Evolutionary conservation across 2,329 filamentous ascomycete genomes (phyloP).

Genomic region (Claviceps sp.): DNA sequence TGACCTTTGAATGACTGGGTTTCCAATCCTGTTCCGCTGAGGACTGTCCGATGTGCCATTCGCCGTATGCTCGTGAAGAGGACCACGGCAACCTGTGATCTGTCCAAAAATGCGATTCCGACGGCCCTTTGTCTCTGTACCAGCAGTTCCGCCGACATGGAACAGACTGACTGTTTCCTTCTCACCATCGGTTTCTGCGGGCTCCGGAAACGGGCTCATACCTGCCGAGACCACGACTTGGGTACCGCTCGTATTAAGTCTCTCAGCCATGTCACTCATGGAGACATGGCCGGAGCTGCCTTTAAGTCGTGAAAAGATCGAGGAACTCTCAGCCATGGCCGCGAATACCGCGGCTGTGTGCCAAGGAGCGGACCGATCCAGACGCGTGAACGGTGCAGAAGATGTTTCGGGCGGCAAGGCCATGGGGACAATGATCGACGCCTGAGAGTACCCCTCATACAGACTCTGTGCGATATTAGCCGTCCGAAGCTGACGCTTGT

Average conservation of each 20-base stretch:
- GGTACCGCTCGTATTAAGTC: constrained; percentile 62
- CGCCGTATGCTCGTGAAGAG: constrained; percentile 2
- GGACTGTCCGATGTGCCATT: constrained; percentile 4
- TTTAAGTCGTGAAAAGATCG: constrained; percentile 59
- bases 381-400: constrained; percentile 41
- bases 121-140: constrained; percentile 3
- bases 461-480: constrained; percentile 65
- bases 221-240: constrained; percentile 66
- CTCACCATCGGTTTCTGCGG: constrained; percentile 16
- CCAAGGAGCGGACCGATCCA: constrained; percentile 61
- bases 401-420: constrained; percentile 44
- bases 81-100: constrained; percentile 13
- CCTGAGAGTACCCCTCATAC: constrained; percentile 52
- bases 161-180: constrained; percentile 20
- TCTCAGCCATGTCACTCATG: constrained; percentile 49
- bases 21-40: constrained; percentile 14
- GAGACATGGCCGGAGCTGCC: constrained; percentile 28
- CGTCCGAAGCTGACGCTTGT: constrained; percentile 41
- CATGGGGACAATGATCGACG: constrained; percentile 68
- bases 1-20: constrained; percentile 17
- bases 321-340: constrained; percentile 64
- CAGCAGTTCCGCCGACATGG: constrained; percentile 11
- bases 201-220: constrained; percentile 40
- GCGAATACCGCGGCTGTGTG: constrained; percentile 65
- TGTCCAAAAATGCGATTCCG: constrained; percentile 17